Percentiles rank a stretch among this genome's conserved stretches.
phyloP scores from a whole-genome alignment of 2,329 filamentous ascomycete genomes.

The Colletotrichum horii region DNA sequence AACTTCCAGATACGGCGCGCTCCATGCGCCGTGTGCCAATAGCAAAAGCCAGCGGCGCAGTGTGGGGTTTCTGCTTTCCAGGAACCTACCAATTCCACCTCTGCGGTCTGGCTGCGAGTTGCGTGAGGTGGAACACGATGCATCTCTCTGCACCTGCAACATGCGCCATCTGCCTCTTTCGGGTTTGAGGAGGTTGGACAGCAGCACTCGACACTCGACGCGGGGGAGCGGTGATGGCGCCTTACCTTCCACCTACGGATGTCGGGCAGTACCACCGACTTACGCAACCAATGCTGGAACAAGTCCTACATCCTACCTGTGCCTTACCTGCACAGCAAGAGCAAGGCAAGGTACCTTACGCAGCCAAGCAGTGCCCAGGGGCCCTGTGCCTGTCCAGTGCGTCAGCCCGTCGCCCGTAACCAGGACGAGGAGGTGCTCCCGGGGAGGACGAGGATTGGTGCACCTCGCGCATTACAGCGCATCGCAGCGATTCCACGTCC shows the following conservation, averaged over 20 bases:
- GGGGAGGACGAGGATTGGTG: background rate
- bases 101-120: too few relatives aligned
- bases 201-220: background rate
- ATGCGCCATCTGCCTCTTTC: background rate
- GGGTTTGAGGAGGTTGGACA: background rate
- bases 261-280: background rate
- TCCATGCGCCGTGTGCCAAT: background rate
- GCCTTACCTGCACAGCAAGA: background rate
- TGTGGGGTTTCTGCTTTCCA: background rate
- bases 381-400: background rate
- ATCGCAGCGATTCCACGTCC: slow-evolving; percentile 15
- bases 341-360: background rate
- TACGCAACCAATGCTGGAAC: background rate
- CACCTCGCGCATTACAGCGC: slow-evolving; percentile 5
- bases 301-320: background rate
- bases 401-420: background rate
- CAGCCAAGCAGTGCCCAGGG: background rate
- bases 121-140: background rate
- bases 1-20: slow-evolving; percentile 7
- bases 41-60: background rate
- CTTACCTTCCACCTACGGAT: background rate
- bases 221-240: background rate
- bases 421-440: background rate
- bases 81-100: too few relatives aligned
- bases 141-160: background rate